phyloP scores from a whole-genome alignment of 2,329 filamentous ascomycete species.

The Diaporthe citrichinensis region DNA sequence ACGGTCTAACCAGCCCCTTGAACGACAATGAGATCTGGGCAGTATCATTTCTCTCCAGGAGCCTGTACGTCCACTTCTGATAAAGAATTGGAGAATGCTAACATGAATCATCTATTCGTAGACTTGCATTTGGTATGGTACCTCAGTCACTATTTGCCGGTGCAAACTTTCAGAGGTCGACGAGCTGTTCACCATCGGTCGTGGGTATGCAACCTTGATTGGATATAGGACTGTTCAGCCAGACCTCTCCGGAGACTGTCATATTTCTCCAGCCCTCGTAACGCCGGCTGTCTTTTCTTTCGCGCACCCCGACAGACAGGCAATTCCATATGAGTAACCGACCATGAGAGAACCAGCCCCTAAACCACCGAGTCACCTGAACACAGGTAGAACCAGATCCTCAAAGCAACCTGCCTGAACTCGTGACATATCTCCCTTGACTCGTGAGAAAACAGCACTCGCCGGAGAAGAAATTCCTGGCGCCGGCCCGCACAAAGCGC shows the following conservation, averaged over 20 bases:
- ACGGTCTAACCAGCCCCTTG: background rate
- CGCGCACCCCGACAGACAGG: constrained; percentile 33
- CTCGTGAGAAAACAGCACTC: fast-evolving
- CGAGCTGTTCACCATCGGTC: background rate
- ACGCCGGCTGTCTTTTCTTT: background rate
- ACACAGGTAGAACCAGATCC: background rate
- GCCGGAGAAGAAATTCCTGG: background rate
- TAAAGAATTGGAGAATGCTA: background rate
- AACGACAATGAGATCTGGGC: too few species aligned
- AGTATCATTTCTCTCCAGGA: background rate
- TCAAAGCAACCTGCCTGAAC: background rate
- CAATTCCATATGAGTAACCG: background rate
- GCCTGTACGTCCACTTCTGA: background rate
- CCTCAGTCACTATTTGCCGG: background rate
- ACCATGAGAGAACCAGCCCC: background rate
- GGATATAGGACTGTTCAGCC: background rate
- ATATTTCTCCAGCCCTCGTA: constrained; percentile 46
- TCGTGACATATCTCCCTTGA: background rate
- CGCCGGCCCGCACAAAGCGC: background rate
- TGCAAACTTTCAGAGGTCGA: background rate
- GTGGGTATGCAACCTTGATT: background rate
- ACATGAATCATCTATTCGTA: background rate
- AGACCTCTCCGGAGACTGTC: background rate
- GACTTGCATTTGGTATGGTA: background rate
- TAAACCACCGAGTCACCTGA: background rate